A percentile compares a stretch with the other conserved stretches of the same genome.
These are phyloP conservation scores for Neolecta irregularis DNA, from an alignment of 1,139 yeast genomes.

Conservation along the genomic window DNA sequence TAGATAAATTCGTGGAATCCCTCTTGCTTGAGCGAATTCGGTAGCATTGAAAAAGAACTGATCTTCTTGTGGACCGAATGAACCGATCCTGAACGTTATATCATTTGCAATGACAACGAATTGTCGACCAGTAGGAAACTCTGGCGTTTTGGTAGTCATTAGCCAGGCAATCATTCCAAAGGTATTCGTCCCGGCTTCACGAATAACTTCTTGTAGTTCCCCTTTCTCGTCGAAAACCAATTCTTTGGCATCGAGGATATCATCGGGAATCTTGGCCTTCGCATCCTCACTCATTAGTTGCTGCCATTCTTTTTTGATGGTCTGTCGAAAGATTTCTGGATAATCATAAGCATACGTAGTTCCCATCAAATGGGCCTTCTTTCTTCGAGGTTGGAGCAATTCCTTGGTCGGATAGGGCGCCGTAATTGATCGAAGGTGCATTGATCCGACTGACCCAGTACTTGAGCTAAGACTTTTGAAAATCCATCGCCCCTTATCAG, in stretches of 20 bases:
- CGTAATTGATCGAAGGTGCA: constrained; percentile 91
- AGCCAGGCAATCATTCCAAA: constrained; percentile 98
- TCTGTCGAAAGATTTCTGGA: constrained; percentile 97
- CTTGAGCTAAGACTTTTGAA: constrained; percentile 75
- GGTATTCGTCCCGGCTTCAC: constrained; percentile 91
- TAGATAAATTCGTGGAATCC: constrained; percentile 85
- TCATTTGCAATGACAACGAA: constrained; percentile 87
- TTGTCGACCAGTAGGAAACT: constrained; percentile 91
- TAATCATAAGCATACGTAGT: constrained; percentile 92
- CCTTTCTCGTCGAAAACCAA: constrained; percentile 57
- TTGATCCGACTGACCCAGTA: constrained; percentile 52
- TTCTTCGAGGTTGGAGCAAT: constrained; percentile 95
- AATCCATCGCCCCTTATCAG: constrained; percentile 86
- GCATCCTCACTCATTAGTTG: constrained; percentile 23
- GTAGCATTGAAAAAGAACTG: constrained; percentile 81
- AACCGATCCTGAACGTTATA: constrained; percentile 93
- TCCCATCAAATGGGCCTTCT: constrained; percentile 95
- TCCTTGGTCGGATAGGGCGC: constrained; percentile 97
- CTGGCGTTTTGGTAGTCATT: constrained; percentile 83
- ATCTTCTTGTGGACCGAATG: constrained; percentile 97
- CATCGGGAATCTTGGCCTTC: constrained; percentile 46
- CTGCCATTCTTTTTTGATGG: constrained; percentile 74
- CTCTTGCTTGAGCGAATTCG: constrained; percentile 73
- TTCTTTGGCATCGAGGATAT: constrained; percentile 63
- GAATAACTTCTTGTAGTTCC: constrained; percentile 72